Base-by-base conservation (phyloP, 306 rosid species). In the Cicer cuneatum region DNA sequence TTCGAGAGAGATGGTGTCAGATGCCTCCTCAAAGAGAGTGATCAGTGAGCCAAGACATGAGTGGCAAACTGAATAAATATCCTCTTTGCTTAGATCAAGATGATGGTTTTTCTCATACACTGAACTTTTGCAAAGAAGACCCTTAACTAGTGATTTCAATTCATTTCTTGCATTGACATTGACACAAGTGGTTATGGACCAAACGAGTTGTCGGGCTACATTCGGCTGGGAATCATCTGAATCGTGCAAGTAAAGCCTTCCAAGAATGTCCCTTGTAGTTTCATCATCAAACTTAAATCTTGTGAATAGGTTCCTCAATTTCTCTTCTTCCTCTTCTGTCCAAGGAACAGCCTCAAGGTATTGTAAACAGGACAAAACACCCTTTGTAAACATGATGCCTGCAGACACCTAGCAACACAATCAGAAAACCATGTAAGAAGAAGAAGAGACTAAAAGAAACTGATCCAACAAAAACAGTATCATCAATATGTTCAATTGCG, bases 301-400 rank as follows among this genome's bases (percentile, higher is more conserved):
- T 5, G 85, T 79, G 66, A 92, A 88, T 76, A 92, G 69, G 75
- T 80, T 79, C 78, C 93, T 85, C 42, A 92, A 54, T 73, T 92
- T 92, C 80, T 88, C 96, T 85, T 90, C 96, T 79, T 92, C 96
- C 80, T 92, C 97, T 82, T 92, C 97, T 3, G 93, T 88, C 96
- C 96, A 92, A 82, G 96, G 96, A 85, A 92, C 93, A 51, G 93
- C 98, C 82, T 92, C 98, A 9, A 92, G 92, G 80, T 87, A 90
- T 69, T 83, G 86, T 45, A 92, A 81, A 85, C 98, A 92, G 41
- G 90, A 85, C 62, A 82, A 76, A 74, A 92, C 90, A 38, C 93
- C 91, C 85, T 76, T 90, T 7, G 84, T 79, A 85, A 90, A 92
- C 93, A 83, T 87, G 61, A 92, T 90, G 47, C 93, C 88, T 8